Evolutionary conservation across 2,329 filamentous ascomycete genomes (phyloP), one percentile per base, ranked within the genome.

Genomic region (Colletotrichum liaoningense): DNA sequence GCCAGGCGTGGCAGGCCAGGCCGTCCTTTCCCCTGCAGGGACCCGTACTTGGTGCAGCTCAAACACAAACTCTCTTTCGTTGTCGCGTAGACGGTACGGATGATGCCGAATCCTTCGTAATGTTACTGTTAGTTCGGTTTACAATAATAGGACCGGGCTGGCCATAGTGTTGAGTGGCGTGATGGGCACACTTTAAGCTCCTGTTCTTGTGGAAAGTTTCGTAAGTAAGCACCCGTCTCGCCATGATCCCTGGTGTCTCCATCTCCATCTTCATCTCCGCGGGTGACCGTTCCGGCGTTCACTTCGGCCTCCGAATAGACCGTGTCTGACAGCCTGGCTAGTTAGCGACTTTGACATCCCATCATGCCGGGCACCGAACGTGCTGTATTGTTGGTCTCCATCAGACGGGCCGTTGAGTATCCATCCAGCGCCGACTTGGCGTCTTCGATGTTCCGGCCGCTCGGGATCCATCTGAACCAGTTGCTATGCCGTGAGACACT

Each of bases 1-100:
- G 46, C 42, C 19, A n/a, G 42, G 46, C 12, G 49, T 24, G 54
- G 38, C 28, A 22, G 26, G 54, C 38, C 33, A n/a, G 9, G 6
- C 16, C 49, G n/a, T 67, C 63, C 38, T 42, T n/a, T 55, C 16
- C 58, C 58, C 49, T 69, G 69, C 54, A 72, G 52, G 64, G 38
- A 59, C 64, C 38, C 38, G 35, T 49, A 16, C 24, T 22, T 38
- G 12, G 38, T 58, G 49, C 12, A 65, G 49, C 35, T 49, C 49
- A 30, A 24, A 30, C 69, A n/a, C 12, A 56, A 49, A 28, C 46
- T 71, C 49, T 26, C n/a, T 71, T 62, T 42, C 26, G 64, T 30
- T n/a, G 16, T 57, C 30, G 46, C 28, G 22, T 9, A 49, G 6
- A 19, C 42, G 42, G 38, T 24, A 42, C 55, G 55, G 16, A 49